Evolutionary conservation across 768 basidiomycete genomes (phyloP).

Genomic region (Imleria badia): DNA sequence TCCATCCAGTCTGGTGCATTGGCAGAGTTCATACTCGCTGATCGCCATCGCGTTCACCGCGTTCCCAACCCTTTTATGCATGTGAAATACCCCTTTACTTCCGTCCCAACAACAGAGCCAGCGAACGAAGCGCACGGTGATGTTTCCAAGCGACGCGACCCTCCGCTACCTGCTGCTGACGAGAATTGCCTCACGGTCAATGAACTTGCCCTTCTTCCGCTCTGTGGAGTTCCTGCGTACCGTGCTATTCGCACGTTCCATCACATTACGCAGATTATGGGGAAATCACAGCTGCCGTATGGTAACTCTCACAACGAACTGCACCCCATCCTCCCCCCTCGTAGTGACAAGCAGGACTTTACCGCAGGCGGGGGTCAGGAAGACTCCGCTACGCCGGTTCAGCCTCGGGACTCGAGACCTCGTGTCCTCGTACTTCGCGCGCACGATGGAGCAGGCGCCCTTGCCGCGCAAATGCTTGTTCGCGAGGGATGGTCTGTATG

Average conservation of each 20-base stretch:
- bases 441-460: slow-evolving; percentile 72
- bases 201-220: slow-evolving; percentile 77
- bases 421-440: slow-evolving; percentile 67
- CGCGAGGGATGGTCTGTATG: slow-evolving; percentile 69
- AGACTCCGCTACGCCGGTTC: slow-evolving; percentile 2
- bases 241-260: slow-evolving; percentile 74
- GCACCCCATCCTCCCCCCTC: slow-evolving; percentile 27
- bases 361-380: slow-evolving; percentile 26
- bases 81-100: slow-evolving; percentile 23
- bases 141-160: slow-evolving; percentile 9
- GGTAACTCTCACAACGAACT: slow-evolving; percentile 28
- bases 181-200: slow-evolving; percentile 47
- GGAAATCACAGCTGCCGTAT: slow-evolving; percentile 22
- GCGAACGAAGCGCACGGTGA: slow-evolving; percentile 5
- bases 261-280: slow-evolving; percentile 29
- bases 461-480: slow-evolving; percentile 77
- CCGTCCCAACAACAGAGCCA: slow-evolving; percentile 11
- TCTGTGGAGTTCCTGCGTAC: slow-evolving; percentile 78
- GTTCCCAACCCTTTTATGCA: slow-evolving; percentile 61
- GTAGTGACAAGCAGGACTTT: slow-evolving; percentile 25
- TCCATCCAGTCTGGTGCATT: slow-evolving; percentile 71
- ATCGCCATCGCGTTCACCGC: slow-evolving; percentile 73
- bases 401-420: slow-evolving; percentile 23
- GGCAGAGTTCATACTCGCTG: slow-evolving; percentile 84
- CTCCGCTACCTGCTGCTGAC: slow-evolving; percentile 7